Conservation (phyloP, 225 moss, liverwort and hornwort species). For the Pleurozium schreberi region DNA sequence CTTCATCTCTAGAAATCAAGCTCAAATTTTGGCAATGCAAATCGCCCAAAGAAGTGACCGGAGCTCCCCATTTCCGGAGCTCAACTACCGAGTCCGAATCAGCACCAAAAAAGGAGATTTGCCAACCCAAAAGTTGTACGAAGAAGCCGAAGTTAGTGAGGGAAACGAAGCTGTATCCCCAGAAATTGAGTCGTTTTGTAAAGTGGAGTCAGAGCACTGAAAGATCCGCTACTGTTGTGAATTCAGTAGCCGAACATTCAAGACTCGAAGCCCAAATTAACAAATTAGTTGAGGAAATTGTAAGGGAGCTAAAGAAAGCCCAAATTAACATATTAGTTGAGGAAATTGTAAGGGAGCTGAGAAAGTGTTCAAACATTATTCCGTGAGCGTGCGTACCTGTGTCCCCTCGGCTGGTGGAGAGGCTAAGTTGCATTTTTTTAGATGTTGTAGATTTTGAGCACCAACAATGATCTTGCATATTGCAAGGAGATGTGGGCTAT, state of each 20-base stretch:
- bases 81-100: background rate
- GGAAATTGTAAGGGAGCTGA: too few relatives aligned
- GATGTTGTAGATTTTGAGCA: too few relatives aligned
- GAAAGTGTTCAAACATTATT: background rate
- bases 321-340: too few relatives aligned
- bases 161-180: background rate
- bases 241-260: background rate
- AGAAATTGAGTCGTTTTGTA: background rate
- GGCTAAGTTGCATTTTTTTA: too few relatives aligned
- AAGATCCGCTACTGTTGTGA: background rate
- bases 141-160: background rate
- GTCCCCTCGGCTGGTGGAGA: background rate
- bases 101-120: too few relatives aligned
- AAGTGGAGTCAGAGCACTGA: background rate
- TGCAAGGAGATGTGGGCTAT: too few relatives aligned
- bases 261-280: background rate
- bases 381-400: background rate
- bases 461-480: too few relatives aligned
- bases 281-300: background rate
- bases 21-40: background rate
- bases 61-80: background rate
- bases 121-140: background rate
- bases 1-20: background rate
- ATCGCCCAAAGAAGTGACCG: background rate
- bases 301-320: background rate